Evolutionary conservation across 805 yeast genomes (phyloP), one percentile per base, ranked within the genome.

Genomic region (Cyberlindnera bimundalis): DNA sequence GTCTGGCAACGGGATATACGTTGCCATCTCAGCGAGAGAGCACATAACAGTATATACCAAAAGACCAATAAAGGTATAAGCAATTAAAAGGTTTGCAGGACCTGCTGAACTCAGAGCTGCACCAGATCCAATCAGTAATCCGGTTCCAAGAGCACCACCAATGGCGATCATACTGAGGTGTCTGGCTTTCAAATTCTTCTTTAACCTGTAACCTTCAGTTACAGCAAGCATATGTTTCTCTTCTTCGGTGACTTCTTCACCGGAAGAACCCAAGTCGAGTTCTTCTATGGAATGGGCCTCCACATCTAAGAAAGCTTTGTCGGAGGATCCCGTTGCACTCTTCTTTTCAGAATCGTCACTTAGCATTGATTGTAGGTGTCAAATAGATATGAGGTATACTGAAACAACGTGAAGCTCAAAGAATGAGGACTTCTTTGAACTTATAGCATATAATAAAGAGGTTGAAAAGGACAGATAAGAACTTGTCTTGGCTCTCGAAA

Each of bases 61-160:
- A 20, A 79, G 56, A n/a, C 95, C 95, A 50, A 85, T 79, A 37
- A 80, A 59, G 6, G 80, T 60, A 57, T 85, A 87, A 4, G 86
- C 76, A 38, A 85, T 71, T 30, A 81, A 58, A 27, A 71, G 56
- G 3, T 74, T 59, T 4, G 67, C 76, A 4, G 86, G 84, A 10
- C 88, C 88, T 44, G 81, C 78, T 16, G 70, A 66, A 14, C 58
- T 56, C 39, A 82, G 62, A 0, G 84, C 76, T 29, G 71, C 60
- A 41, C 85, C 86, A 5, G 83, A 71, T 37, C 84, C 85, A 40
- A 81, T 74, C 43, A 81, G 76, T 43, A 81, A 61, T 53, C 87
- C 86, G 19, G 87, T 79, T 63, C 88, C 88, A 46, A 81, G 74
- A 39, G 81, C 73, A 55, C 86, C 85, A 48, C 84, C 88, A 44